Conservation (phyloP, 2,329 filamentous ascomycete species). For the Colletotrichum plurivorum region DNA sequence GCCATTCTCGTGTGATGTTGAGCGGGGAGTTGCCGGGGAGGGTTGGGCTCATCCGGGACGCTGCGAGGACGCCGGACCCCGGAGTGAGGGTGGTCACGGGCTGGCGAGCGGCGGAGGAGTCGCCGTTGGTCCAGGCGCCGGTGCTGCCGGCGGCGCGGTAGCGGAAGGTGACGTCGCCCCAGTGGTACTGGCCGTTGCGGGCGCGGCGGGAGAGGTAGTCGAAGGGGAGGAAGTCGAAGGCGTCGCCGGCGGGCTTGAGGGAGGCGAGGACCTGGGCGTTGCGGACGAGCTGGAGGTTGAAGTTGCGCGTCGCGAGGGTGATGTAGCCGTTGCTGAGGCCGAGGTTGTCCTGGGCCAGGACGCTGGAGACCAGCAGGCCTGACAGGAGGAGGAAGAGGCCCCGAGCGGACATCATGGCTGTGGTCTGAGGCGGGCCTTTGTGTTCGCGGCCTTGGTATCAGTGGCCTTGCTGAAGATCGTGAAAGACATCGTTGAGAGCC, state of each 20-base stretch:
- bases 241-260: constrained; percentile 54
- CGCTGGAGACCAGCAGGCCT: constrained; percentile 9
- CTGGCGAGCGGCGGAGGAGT: constrained; percentile 60
- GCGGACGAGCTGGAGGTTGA: constrained; percentile 57
- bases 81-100: constrained; percentile 51
- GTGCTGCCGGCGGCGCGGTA: constrained; percentile 59
- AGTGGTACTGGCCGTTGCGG: constrained; percentile 69
- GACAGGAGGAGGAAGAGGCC: neutral
- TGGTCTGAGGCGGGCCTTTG: neutral
- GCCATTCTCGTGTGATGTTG: constrained; percentile 66
- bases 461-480: neutral
- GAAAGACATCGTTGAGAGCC: neutral
- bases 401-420: constrained; percentile 4
- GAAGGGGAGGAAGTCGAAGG: constrained; percentile 69
- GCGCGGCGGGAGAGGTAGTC: constrained; percentile 63
- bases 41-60: constrained; percentile 57
- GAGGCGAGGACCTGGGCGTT: constrained; percentile 65
- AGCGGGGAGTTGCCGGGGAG: constrained; percentile 54
- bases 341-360: constrained; percentile 49
- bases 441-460: neutral
- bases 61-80: constrained; percentile 50
- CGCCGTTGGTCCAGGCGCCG: constrained; percentile 59
- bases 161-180: constrained; percentile 69
- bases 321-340: constrained; percentile 57
- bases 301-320: constrained; percentile 56